Conservation (phyloP, 2,329 filamentous ascomycete genomes). For the Arachnomyces sp. region DNA sequence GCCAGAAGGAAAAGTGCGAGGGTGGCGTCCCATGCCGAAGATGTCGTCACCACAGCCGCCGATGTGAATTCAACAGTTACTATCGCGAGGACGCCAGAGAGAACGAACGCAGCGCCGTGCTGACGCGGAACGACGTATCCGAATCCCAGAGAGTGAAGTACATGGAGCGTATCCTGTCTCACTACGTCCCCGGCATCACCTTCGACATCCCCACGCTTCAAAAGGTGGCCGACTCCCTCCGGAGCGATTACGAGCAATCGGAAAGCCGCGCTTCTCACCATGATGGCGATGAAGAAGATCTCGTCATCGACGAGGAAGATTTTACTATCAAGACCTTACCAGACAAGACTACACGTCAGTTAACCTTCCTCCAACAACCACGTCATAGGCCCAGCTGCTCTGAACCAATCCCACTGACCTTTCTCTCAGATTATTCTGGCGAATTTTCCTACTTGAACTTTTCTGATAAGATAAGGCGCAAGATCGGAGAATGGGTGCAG, state of each 20-base stretch:
- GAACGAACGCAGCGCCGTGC: slow-evolving; percentile 24
- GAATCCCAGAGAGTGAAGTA: slow-evolving; percentile 30
- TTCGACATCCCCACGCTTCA: slow-evolving; percentile 37
- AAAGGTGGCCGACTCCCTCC: slow-evolving; percentile 36
- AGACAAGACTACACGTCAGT: slow-evolving; percentile 33
- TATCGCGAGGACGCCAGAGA: slow-evolving; percentile 26
- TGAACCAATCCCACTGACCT: slow-evolving; percentile 6
- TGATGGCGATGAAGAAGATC: slow-evolving; percentile 31
- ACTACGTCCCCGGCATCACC: slow-evolving; percentile 39
- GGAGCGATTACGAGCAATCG: slow-evolving; percentile 27
- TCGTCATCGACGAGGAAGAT: slow-evolving; percentile 34
- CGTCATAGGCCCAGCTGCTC: neutral
- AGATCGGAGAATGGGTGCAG: slow-evolving; percentile 37
- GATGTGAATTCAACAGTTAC: slow-evolving; percentile 40
- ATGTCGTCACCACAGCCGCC: slow-evolving; percentile 44
- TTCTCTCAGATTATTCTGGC: slow-evolving; percentile 33
- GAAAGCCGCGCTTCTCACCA: slow-evolving; percentile 24
- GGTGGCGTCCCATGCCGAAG: slow-evolving; percentile 47
- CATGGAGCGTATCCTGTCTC: slow-evolving; percentile 43
- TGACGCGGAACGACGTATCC: slow-evolving; percentile 26
- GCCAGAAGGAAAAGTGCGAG: slow-evolving; percentile 50
- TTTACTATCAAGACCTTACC: slow-evolving; percentile 33
- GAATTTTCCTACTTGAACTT: slow-evolving; percentile 40
- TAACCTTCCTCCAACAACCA: too few species aligned
- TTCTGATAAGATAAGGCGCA: slow-evolving; percentile 34